A percentile compares a stretch with the other conserved stretches of the same genome.
Evolutionary conservation across 2,329 filamentous ascomycete genomes (phyloP).

Genomic region (Cryphonectria radicalis): DNA sequence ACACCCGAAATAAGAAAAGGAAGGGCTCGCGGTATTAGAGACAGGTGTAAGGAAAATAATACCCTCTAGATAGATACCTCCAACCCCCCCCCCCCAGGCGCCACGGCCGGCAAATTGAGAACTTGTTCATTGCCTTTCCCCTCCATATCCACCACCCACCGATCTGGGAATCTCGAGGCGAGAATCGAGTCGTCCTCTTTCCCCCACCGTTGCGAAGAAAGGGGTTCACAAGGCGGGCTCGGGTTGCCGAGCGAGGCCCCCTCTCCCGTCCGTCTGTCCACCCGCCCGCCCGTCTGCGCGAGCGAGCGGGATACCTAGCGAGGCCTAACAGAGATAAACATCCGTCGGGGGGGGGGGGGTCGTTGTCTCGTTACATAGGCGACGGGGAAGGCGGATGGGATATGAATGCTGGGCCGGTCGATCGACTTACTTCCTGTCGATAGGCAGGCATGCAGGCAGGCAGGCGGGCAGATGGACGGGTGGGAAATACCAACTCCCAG

Average conservation of each 20-base stretch:
- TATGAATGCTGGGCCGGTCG: background rate
- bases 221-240: background rate
- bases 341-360: too few species aligned
- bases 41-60: background rate
- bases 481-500: too few species aligned
- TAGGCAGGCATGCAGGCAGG: background rate
- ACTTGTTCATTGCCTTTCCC: background rate
- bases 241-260: background rate
- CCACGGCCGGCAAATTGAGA: too few species aligned
- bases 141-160: background rate
- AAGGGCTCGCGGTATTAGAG: background rate
- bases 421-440: background rate
- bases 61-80: background rate
- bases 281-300: background rate
- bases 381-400: background rate
- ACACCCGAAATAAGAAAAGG: background rate
- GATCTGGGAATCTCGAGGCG: background rate
- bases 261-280: background rate
- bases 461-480: too few species aligned
- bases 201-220: background rate
- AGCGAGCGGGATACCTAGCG: background rate
- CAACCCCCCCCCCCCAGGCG: too few species aligned
- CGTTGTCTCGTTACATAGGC: background rate
- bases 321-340: background rate
- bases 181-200: background rate